Base-by-base conservation (phyloP, 257 asterid genomes). In the Penstemon barbatus region DNA sequence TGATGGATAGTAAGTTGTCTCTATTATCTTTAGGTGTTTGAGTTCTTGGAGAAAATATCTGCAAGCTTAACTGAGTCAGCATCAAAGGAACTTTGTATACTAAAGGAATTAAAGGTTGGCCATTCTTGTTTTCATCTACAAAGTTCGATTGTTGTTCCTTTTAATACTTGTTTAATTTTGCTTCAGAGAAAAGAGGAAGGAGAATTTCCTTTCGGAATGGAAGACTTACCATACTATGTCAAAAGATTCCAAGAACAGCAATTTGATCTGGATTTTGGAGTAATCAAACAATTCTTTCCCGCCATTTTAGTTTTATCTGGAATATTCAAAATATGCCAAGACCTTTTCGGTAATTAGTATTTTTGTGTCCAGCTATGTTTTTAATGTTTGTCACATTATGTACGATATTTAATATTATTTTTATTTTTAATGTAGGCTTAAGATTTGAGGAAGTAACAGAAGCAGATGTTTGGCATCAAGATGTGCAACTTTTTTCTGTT, bases 321-420 rank as follows among this genome's bases (percentile, higher is more conserved):
- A 71, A 88, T 90, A 74, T 87, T 93, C 82, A 93, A 93, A 83
- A 89, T 90, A 58, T 88, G 83, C 83, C 96, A 93, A 83, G 97
- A 93, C 75, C 84, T 93, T 54, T 89, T 93, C 75, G 99, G 99
- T 93, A 87, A 82, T 74, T 25, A 49, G 39, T 54, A 6, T 53
- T 6, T 43, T 73, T 43, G 11, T 44, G 5, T 53, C 40, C 38
- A 48, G 66, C 37, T 72, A 64, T 63, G 39, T 12, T 38, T 66
- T 25, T 25, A 68, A 5, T 62, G 49, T 56, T 33, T 65, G 42
- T 68, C 43, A 15, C 57, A 54, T 51, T 49, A 63, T 60, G 72
- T 69, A 36, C 42, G 75, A 59, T 71, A 7, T 60, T 71, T 55
- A 10, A 37, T 54, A 42, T 71, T 15, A 15, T 15, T 15, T 59